Percentiles rank a stretch among this genome's conserved stretches.
Conservation (phyloP, 371 early-diverging fungal species). For the Entomophthora muscae region DNA sequence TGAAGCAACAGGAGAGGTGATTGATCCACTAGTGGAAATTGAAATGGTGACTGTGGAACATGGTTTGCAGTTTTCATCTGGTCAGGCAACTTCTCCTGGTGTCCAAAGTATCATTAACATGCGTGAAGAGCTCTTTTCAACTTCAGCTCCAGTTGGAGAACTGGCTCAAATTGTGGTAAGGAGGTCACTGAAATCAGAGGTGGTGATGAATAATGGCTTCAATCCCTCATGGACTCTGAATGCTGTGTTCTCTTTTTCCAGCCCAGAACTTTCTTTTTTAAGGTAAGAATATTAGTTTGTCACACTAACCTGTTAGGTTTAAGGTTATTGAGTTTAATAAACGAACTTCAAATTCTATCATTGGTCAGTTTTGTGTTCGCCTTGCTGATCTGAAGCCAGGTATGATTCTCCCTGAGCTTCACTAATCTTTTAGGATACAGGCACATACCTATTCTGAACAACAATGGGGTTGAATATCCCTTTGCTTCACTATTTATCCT, state of each 20-base stretch:
- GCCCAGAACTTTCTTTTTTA: slow-evolving; percentile 30
- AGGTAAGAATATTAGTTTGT: slow-evolving; percentile 13
- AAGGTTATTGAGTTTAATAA: slow-evolving; percentile 5
- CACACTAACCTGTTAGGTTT: not conserved
- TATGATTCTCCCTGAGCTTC: not conserved
- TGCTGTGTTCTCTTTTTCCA: slow-evolving; percentile 24
- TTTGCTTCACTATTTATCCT: slow-evolving; percentile 6
- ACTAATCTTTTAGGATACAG: not conserved
- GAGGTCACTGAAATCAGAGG: slow-evolving; percentile 18
- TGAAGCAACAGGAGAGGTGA: slow-evolving; percentile 20
- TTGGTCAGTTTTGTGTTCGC: not conserved
- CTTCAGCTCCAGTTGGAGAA: slow-evolving; percentile 13
- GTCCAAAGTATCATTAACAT: not conserved
- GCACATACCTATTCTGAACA: not conserved
- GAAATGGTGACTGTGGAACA: slow-evolving; percentile 22
- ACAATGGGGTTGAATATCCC: not conserved
- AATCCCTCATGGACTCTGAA: slow-evolving; percentile 38
- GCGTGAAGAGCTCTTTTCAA: slow-evolving; percentile 20
- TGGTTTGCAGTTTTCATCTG: slow-evolving; percentile 3
- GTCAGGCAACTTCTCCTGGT: not conserved
- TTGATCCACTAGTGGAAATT: slow-evolving; percentile 36
- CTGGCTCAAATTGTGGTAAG: slow-evolving; percentile 17
- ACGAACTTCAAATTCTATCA: not conserved
- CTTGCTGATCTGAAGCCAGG: slow-evolving; percentile 4
- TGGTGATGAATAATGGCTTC: slow-evolving; percentile 25